Evolutionary conservation across 176 grass and related monocot species (phyloP), one percentile per base, ranked within the genome.

Genomic region (Pontederia crassipes): DNA sequence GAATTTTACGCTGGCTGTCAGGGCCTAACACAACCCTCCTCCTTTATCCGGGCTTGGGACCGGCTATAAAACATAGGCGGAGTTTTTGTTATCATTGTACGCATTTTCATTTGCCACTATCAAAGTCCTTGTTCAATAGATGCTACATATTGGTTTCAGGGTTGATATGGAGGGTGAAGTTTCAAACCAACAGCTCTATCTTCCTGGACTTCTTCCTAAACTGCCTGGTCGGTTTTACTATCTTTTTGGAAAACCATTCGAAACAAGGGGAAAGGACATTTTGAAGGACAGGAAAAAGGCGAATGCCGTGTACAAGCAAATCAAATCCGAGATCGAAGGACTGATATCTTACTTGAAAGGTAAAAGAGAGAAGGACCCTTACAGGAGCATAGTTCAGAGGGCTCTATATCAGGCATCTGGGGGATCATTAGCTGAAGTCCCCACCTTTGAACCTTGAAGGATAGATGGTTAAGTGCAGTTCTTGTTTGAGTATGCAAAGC

Each of bases 201-300:
- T 81, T 10, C 27, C 84, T 58, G 20, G 81, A 57, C 2, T 83
- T 18, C 45, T 70, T 0, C 93, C 93, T 8, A 97, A 85, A 54
- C 55, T 91, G 57, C 93, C 93, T 45, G 93, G 93, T 11, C 75
- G 93, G 40, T 74, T 97, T 64, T 97, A 91, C 67, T 88, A 83
- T 71, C 1, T 83, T 47, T 97, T 97, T 45, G 93, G 93, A 32
- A 88, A 91, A 29, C 93, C 87, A 45, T 85, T 97, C 67, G 58
- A 85, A 71, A 97, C 87, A 73, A 88, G 59, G 85, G 93, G 93
- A 91, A 76, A 3, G 20, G 9, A 46, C 46, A 64, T 49, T 6
- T 6, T 85, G 54, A 83, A 50, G 76, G 74, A 88, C 62, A 88
- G 17, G 78, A 70, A 65, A 13, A 82, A 76, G n/a, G 92, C 92